Evolutionary conservation across 352 stramenopile species (phyloP).

Genomic region (Pythium periplocum): DNA sequence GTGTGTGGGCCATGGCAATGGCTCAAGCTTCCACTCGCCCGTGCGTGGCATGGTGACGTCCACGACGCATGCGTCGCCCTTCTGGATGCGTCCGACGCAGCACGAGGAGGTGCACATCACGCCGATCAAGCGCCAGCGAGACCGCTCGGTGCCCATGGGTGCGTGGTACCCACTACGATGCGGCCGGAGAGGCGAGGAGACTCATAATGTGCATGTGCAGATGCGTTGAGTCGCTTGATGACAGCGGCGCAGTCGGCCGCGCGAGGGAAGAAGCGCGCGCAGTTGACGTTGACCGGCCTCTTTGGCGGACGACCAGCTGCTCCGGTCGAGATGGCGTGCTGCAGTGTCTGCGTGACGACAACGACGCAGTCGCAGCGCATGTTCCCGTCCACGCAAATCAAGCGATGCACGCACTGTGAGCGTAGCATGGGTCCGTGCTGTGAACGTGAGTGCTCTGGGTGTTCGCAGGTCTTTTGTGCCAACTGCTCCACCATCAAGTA

Average conservation of each 20-base stretch:
- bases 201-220: constrained; percentile 19
- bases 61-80: constrained; percentile 1
- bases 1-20: constrained; percentile 14
- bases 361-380: constrained; percentile 10
- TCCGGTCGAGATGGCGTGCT: constrained; percentile 14
- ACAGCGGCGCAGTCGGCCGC: constrained; percentile 58
- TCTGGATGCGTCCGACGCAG: not conserved
- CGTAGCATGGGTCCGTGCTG: constrained; percentile 54
- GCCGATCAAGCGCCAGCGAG: constrained; percentile 54
- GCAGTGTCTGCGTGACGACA: constrained; percentile 31
- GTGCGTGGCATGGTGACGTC: constrained; percentile 3
- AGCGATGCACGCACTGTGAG: constrained; percentile 63
- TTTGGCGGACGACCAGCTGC: constrained; percentile 19
- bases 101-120: constrained; percentile 14
- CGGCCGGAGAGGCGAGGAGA: no score
- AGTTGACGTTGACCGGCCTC: constrained; percentile 26
- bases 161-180: not conserved
- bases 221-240: constrained; percentile 76
- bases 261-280: constrained; percentile 61
- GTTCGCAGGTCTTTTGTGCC: constrained; percentile 53
- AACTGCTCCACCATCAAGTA: constrained; percentile 84
- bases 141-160: constrained; percentile 71
- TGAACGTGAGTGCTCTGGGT: constrained; percentile 48
- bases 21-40: constrained; percentile 21
- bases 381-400: constrained; percentile 9